phyloP scores from a whole-genome alignment of 169 alveolate genomes.

The Fabrea salina region DNA sequence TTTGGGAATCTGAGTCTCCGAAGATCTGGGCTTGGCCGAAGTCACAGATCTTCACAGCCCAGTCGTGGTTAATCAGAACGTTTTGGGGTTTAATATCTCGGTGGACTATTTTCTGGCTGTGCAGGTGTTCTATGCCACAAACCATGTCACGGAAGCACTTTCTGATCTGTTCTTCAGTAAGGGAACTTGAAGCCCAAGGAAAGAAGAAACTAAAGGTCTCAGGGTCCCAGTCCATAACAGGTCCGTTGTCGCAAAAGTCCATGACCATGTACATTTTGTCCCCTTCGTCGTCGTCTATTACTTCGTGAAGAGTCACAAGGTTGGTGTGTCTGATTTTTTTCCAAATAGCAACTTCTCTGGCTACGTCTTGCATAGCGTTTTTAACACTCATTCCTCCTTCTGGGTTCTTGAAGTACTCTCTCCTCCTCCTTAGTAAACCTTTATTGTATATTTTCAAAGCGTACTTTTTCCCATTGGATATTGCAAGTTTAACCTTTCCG shows the following conservation, averaged over 20 bases:
- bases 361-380: slow-evolving; percentile 71
- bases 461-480: slow-evolving; percentile 41
- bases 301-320: slow-evolving; percentile 76
- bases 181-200: slow-evolving; percentile 1
- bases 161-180: background rate
- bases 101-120: slow-evolving; percentile 72
- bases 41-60: slow-evolving; percentile 15
- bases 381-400: slow-evolving; percentile 65
- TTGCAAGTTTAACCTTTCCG: slow-evolving; percentile 78
- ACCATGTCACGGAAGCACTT: slow-evolving; percentile 27
- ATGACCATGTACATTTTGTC: slow-evolving; percentile 70
- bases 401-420: slow-evolving; percentile 53
- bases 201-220: slow-evolving; percentile 10
- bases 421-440: slow-evolving; percentile 50
- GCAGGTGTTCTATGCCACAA: slow-evolving; percentile 47
- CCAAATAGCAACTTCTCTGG: slow-evolving; percentile 80
- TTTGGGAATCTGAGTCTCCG: slow-evolving; percentile 56
- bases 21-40: slow-evolving; percentile 26
- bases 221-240: slow-evolving; percentile 55
- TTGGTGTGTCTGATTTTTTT: slow-evolving; percentile 70
- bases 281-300: slow-evolving; percentile 70
- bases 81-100: slow-evolving; percentile 86
- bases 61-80: slow-evolving; percentile 47
- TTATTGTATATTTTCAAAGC: slow-evolving; percentile 69
- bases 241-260: slow-evolving; percentile 45